Evolutionary conservation across 2,329 filamentous ascomycete species (phyloP), one percentile per base, ranked within the genome.

Genomic region (Alternaria conjuncta): DNA sequence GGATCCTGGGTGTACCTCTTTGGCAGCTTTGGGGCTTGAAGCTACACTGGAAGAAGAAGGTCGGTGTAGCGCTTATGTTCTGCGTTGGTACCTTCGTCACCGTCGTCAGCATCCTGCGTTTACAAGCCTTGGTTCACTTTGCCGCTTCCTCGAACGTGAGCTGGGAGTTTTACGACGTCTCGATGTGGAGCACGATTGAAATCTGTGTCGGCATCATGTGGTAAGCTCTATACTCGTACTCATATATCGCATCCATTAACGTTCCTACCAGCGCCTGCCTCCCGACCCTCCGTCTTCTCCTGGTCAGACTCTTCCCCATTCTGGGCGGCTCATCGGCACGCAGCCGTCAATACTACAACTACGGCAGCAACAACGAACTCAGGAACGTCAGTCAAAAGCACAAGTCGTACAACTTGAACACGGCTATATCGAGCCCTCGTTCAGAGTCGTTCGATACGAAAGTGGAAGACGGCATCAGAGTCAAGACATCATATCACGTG

Each of bases 201-300:
- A 77, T 81, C 41, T 75, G 81, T 64, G 78, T 82, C 2, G 81
- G 81, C 15, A 81, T 83, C 53, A 79, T 83, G 56, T 82, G 71
- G 68, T 70, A 60, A 55, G 66, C 61, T n/a, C 18, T 5, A 18
- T 49, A 25, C 8, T 32, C 10, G 10, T 20, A 6, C 20, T 25
- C 58, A 60, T 15, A 62, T 10, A 15, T 25, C 18, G 20, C 23
- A 55, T 20, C 10, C 8, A 32, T 18, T 60, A 47, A 60, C 6
- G 9, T 20, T 15, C 23, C 13, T 3, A 18, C 12, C 32, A 71
- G 81, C 58, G 80, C 80, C 11, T 82, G 82, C 67, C 78, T 84
- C 65, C 82, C 82, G 2, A 76, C 76, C 21, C 63, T 82, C 13
- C 77, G 80, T 18, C 72, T 79, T 5, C 65, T 82, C 8, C 70